These are phyloP conservation scores for Colletotrichum siamense DNA, from an alignment of 2,329 filamentous ascomycete species.

Conservation along the genomic window DNA sequence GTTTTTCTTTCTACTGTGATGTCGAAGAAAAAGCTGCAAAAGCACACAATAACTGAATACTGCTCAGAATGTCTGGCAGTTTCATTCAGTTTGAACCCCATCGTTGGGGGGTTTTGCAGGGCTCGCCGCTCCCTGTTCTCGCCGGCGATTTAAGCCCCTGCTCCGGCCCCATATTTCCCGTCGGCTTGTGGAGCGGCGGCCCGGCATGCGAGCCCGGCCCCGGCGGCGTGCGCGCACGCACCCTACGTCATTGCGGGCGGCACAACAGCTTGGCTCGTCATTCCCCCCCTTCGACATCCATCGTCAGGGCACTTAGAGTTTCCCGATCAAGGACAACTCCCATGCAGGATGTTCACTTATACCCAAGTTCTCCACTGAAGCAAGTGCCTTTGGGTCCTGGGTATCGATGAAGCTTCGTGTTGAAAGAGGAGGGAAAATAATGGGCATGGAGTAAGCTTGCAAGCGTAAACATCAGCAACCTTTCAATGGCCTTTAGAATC, in stretches of 20 bases:
- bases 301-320: neutral
- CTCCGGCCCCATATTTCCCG: neutral
- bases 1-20: neutral
- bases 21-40: neutral
- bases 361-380: neutral
- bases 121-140: neutral
- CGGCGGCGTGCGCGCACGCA: neutral
- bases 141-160: neutral
- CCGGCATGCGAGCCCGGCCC: neutral
- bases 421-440: neutral
- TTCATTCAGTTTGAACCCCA: neutral
- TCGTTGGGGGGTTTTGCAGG: neutral
- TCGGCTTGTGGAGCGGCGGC: neutral
- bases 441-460: neutral
- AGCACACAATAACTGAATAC: neutral
- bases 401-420: neutral
- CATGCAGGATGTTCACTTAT: neutral
- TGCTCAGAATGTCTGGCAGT: rapidly evolving
- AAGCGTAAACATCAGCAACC: neutral
- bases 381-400: neutral
- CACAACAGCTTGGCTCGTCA: neutral
- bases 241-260: slow-evolving; percentile 12
- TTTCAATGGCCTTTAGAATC: neutral
- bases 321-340: neutral
- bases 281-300: neutral